Base-by-base conservation (phyloP, 257 asterid species). In the Solanum chmielewskii region DNA sequence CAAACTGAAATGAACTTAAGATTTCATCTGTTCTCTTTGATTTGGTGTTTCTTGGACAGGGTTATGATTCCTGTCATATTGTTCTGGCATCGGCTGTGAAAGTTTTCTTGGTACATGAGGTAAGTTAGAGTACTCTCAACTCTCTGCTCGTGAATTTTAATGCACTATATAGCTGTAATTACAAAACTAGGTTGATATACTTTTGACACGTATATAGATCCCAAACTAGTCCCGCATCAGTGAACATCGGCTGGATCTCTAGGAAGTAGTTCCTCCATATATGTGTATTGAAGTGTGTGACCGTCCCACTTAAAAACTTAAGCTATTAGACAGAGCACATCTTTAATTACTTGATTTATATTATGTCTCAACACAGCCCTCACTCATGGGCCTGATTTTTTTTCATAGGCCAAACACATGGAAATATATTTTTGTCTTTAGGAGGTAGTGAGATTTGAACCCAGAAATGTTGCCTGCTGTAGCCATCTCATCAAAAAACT, bases 31-130 rank as follows among this genome's bases (percentile, higher is more conserved):
- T 49, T 86, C 66, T 78, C 44, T 86, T 84, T 83, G 87, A 14
- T 76, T 75, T 85, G 75, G 35, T 77, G 87, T 87, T 89, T 80
- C 5, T 91, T 88, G 83, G 88, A 83, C 95, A 97, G 99, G 99
- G 88, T 80, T 92, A 94, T 87, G 85, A 56, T 70, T 92, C 98
- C 68, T 82, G 90, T 83, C 97, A 95, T 90, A 84, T 89, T 86
- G 94, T 94, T 87, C 95, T 95, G 85, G 93, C 97, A 85, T 88
- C 92, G 56, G 92, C 95, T 27, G 91, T 94, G 93, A 95, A 97
- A 93, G 94, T 95, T 90, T 92, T 95, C 87, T 93, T 97, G 95
- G 93, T 93, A 88, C 98, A 97, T 87, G 99, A 97, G 98, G 99
- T 94, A 88, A 88, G 90, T 90, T 90, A 74, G 87, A 83, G 18